Percentiles rank a stretch among this genome's conserved stretches.
These are phyloP conservation scores for Aspergillus asperescens DNA, from an alignment of 495 filamentous ascomycete genomes.

Conservation along the genomic window DNA sequence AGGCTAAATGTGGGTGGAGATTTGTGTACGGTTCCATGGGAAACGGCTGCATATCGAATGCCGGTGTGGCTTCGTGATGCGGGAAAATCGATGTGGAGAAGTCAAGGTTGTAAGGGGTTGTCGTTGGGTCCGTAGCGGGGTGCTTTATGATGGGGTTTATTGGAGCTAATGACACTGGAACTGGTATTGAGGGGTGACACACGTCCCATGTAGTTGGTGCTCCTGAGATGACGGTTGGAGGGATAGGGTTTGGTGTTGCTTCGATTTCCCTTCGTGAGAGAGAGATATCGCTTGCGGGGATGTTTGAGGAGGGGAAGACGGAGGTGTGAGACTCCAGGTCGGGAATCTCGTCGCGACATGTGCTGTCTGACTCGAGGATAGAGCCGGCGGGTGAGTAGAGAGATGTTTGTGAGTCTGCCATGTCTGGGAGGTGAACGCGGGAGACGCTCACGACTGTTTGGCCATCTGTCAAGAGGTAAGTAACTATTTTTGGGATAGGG, in stretches of 20 bases:
- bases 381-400: conserved; percentile 9
- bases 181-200: background rate
- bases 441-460: conserved; percentile 25
- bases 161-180: conserved; percentile 7
- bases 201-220: conserved; percentile 5
- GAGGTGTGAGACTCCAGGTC: conserved; percentile 22
- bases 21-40: conserved; percentile 23
- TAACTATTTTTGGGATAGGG: background rate
- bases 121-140: conserved; percentile 4
- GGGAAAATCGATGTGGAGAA: conserved; percentile 16
- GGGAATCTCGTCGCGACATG: conserved; percentile 17
- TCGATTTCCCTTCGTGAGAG: conserved; percentile 8
- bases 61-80: conserved; percentile 11
- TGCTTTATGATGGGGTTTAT: conserved; percentile 13
- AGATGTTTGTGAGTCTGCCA: conserved; percentile 14
- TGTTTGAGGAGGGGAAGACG: conserved; percentile 18
- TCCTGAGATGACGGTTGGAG: conserved; percentile 1
- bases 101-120: conserved; percentile 15
- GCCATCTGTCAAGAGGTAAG: conserved; percentile 11
- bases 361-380: conserved; percentile 7
- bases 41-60: conserved; percentile 18
- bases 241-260: conserved; percentile 14
- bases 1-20: conserved; percentile 6
- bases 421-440: conserved; percentile 32
- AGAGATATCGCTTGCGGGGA: conserved; percentile 7